Evolutionary conservation across 2,329 filamentous ascomycete genomes (phyloP), one percentile per base, ranked within the genome.

Genomic region (Aotearoamyces nothofagi): DNA sequence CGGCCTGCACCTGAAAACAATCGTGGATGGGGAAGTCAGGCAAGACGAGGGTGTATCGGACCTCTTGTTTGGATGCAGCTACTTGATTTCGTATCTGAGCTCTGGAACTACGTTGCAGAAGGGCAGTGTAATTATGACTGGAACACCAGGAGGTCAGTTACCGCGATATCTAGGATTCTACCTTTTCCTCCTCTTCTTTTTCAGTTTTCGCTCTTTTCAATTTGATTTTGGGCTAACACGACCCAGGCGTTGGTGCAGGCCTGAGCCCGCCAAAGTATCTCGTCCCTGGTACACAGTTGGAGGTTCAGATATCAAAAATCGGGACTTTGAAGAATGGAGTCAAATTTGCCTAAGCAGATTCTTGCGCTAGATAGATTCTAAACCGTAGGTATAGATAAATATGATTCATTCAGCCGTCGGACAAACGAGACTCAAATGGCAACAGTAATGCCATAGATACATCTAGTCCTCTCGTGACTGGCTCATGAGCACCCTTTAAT

Each of bases 1-100:
- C 44, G 67, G 62, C 0, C 54, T 48, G 10, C 49, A 67, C 10
- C 46, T 54, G 27, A 44, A 41, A 33, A 57, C 56, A 2, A 51
- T 48, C 30, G 50, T 60, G 9, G 58, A 61, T 37, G 57, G 56
- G 3, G 41, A 55, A 37, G 41, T 47, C 26, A 46, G 53, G 27
- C 60, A 64, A 39, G 64, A 68, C 40, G 61, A 59, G 1, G 45
- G 57, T 27, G 39, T 56, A 3, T 39, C 37, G 0, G 60, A 65
- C 36, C 38, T 66, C n/a, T 42, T 63, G 2, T 65, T 66, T 37
- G 54, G 53, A 5, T 52, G 54, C 12, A 42, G 46, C 3, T 45
- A 53, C 17, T 27, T 58, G 4, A 36, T 58, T 2, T 42, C 45
- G 0, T 50, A 51, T 13, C 29, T 56, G 0, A 51, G 46, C 0